phyloP scores from a whole-genome alignment of 495 filamentous ascomycete genomes.

The Sordaria brevicollis region DNA sequence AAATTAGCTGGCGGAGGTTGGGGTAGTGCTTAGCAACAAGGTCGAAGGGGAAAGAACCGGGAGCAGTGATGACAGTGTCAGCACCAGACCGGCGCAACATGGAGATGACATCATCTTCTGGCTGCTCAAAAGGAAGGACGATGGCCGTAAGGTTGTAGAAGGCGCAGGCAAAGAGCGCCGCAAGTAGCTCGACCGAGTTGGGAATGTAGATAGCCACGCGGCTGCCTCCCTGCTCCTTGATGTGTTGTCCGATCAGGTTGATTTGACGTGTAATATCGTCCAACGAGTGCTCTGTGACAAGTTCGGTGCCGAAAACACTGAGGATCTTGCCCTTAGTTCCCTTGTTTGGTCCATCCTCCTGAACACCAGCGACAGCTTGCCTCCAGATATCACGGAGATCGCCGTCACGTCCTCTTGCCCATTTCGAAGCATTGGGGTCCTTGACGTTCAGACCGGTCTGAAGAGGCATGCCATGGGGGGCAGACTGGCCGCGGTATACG shows the following conservation, averaged over 20 bases:
- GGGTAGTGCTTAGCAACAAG: slow-evolving; percentile 55
- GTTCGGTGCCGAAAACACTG: slow-evolving; percentile 68
- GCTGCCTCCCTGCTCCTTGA: slow-evolving; percentile 57
- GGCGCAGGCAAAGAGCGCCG: slow-evolving; percentile 50
- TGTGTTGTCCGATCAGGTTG: slow-evolving; percentile 69
- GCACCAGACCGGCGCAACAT: slow-evolving; percentile 60
- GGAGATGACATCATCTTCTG: slow-evolving; percentile 51
- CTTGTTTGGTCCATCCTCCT: slow-evolving; percentile 47
- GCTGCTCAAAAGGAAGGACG: slow-evolving; percentile 71
- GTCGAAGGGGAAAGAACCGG: slow-evolving; percentile 79
- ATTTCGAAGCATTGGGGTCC: slow-evolving; percentile 70
- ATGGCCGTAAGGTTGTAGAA: slow-evolving; percentile 77
- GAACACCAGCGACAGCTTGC: slow-evolving; percentile 52
- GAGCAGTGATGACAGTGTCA: slow-evolving; percentile 73
- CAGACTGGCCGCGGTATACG: slow-evolving; percentile 66
- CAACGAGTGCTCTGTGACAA: slow-evolving; percentile 55
- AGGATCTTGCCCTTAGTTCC: slow-evolving; percentile 64
- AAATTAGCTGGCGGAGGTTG: slow-evolving; percentile 68
- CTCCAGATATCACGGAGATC: slow-evolving; percentile 93
- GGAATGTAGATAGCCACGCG: slow-evolving; percentile 84
- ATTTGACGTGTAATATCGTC: slow-evolving; percentile 74
- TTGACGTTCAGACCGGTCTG: slow-evolving; percentile 76
- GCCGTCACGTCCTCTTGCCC: slow-evolving; percentile 71
- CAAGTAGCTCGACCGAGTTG: slow-evolving; percentile 83
- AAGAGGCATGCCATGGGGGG: slow-evolving; percentile 77